These are phyloP conservation scores for Asterionellopsis glacialis DNA, from an alignment of 108 stramenopile species.

Conservation along the genomic window DNA sequence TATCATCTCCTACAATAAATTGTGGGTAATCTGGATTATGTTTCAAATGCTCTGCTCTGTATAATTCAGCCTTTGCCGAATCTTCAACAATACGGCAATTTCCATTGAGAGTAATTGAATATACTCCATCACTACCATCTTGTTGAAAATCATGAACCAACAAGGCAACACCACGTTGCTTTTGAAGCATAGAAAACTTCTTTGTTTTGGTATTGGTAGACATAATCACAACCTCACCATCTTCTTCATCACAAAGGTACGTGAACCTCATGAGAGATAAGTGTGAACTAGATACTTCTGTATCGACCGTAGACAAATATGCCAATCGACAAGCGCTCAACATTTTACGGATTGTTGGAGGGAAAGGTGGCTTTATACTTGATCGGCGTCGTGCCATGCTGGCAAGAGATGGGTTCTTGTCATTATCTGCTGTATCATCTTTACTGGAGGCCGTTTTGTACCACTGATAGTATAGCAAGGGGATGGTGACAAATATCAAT, in stretches of 20 bases:
- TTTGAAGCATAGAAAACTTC: conserved; percentile 53
- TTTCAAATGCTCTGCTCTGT: conserved; percentile 36
- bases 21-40: conserved; percentile 69
- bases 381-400: no score
- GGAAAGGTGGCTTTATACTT: conserved; percentile 41
- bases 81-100: conserved; percentile 45
- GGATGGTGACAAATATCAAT: no score
- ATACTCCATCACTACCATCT: conserved; percentile 16
- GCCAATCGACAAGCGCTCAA: conserved; percentile 45
- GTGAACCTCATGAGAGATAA: conserved; percentile 64
- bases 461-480: no score
- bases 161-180: conserved; percentile 47
- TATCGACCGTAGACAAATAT: conserved; percentile 55
- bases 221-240: conserved; percentile 42
- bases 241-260: conserved; percentile 39
- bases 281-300: conserved; percentile 20
- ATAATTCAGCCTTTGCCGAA: conserved; percentile 29
- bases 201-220: conserved; percentile 56
- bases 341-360: conserved; percentile 33
- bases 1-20: conserved; percentile 61
- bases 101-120: conserved; percentile 62
- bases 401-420: no score
- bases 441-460: no score
- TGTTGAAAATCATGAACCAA: conserved; percentile 53
- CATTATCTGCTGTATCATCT: no score